These are phyloP conservation scores for Sinapis alba DNA, from an alignment of 441 rosid species.

Conservation along the genomic window DNA sequence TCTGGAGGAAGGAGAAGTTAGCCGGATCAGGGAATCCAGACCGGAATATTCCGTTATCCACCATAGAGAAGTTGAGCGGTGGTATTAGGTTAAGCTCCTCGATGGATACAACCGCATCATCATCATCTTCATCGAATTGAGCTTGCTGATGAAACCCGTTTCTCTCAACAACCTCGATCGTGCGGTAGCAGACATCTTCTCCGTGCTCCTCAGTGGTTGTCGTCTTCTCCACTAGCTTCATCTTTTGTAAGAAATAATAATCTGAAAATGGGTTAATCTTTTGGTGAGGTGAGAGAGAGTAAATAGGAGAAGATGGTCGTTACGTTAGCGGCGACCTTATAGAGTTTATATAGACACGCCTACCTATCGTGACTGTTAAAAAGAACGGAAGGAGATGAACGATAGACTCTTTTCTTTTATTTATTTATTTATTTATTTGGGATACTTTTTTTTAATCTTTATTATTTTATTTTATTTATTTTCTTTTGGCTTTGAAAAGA, in stretches of 20 bases:
- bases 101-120: slow-evolving; percentile 31
- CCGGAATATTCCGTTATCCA: slow-evolving; percentile 75
- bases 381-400: not conserved
- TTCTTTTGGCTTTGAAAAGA: not conserved
- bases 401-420: not conserved
- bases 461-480: not conserved
- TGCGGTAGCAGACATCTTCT: slow-evolving; percentile 49
- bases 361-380: slow-evolving; percentile 9
- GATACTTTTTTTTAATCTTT: not conserved
- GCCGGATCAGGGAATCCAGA: slow-evolving; percentile 76
- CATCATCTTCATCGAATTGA: not conserved
- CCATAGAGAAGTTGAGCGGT: slow-evolving; percentile 76
- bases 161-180: slow-evolving; percentile 53
- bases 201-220: not conserved
- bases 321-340: slow-evolving; percentile 39
- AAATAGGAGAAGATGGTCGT: slow-evolving; percentile 34
- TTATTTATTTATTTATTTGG: not conserved
- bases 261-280: not conserved
- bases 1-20: slow-evolving; percentile 72
- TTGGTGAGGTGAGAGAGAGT: slow-evolving; percentile 17
- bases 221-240: slow-evolving; percentile 36
- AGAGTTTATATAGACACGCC: slow-evolving; percentile 38
- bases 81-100: slow-evolving; percentile 65
- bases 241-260: not conserved
- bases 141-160: slow-evolving; percentile 41